Evolutionary conservation across 2,329 filamentous ascomycete genomes (phyloP), one percentile per base, ranked within the genome.

Genomic region (Nannizziopsis barbatae): DNA sequence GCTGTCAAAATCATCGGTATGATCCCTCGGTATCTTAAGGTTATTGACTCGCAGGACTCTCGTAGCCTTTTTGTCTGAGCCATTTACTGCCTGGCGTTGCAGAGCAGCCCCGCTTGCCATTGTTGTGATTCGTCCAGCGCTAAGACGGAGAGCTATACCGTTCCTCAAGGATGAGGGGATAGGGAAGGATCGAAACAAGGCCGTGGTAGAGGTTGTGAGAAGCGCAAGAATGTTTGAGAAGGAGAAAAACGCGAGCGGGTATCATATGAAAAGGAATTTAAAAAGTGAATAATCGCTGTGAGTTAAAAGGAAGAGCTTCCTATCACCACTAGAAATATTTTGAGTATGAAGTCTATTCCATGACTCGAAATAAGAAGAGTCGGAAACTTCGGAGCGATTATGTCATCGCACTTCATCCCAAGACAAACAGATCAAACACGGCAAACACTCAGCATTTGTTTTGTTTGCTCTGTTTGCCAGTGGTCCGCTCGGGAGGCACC

Each of bases 31-130:
- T 15, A 47, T 50, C 55, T 63, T 68, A 20, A 70, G 57, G 46
- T 62, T 59, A 31, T 63, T 61, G 15, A 69, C 65, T 8, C 66
- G 60, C 20, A 66, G 53, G 40, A 70, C 62, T 31, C 64, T 62
- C 32, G 67, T 66, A 6, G 9, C 22, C 38, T 40, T 49, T 31
- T 33, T 11, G 18, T 15, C n/a, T 15, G 40, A n/a, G 12, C n/a
- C 32, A 27, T 42, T 33, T 5, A 33, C 10, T 14, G 12, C 12
- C 5, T 43, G 10, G 8, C 10, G 46, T 14, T 32, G 40, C 18
- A 43, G 20, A 18, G 39, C 11, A 11, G 32, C 33, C 39, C 32
- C 11, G 32, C 11, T 33, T n/a, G 46, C 40, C 46, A 49, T 49
- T n/a, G 8, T 33, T 17, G 39, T 33, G 20, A 31, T 15, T 12